Conservation (phyloP, 164 flowering plant genomes). For the Annona squamosa region DNA sequence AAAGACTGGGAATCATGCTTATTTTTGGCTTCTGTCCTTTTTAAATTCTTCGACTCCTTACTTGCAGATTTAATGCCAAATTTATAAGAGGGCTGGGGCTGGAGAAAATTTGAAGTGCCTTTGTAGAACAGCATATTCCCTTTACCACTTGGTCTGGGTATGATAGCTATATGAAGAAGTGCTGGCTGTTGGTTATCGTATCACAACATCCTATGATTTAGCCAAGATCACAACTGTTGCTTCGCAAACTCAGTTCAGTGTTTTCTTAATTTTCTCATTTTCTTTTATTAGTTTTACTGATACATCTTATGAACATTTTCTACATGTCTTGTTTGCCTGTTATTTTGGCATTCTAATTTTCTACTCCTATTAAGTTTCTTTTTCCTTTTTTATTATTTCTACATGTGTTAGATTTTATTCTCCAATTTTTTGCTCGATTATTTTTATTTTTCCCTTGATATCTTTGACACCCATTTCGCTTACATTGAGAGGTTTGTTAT, state of each 20-base stretch:
- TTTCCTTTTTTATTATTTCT: background rate
- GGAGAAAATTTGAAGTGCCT: conserved; percentile 8
- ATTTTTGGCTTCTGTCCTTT: conserved; percentile 5
- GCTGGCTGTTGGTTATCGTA: background rate
- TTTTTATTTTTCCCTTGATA: background rate
- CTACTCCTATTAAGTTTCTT: background rate
- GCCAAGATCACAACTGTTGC: background rate
- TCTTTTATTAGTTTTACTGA: conserved; percentile 1
- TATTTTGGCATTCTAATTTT: background rate
- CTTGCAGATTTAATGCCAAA: conserved; percentile 25
- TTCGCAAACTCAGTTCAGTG: background rate
- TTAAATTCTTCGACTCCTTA: conserved; percentile 21
- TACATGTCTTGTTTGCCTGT: background rate
- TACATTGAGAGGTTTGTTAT: no score
- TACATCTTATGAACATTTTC: background rate
- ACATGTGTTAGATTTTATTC: no score
- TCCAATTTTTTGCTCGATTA: background rate
- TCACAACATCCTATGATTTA: conserved; percentile 1
- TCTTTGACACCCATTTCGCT: background rate
- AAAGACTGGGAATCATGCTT: background rate
- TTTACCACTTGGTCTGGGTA: background rate
- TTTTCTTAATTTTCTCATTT: background rate
- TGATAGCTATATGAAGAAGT: conserved; percentile 2
- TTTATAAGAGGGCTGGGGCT: conserved; percentile 8
- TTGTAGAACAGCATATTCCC: background rate